phyloP scores from a whole-genome alignment of 2,329 filamentous ascomycete species.

The Aspergillus costaricaensis region DNA sequence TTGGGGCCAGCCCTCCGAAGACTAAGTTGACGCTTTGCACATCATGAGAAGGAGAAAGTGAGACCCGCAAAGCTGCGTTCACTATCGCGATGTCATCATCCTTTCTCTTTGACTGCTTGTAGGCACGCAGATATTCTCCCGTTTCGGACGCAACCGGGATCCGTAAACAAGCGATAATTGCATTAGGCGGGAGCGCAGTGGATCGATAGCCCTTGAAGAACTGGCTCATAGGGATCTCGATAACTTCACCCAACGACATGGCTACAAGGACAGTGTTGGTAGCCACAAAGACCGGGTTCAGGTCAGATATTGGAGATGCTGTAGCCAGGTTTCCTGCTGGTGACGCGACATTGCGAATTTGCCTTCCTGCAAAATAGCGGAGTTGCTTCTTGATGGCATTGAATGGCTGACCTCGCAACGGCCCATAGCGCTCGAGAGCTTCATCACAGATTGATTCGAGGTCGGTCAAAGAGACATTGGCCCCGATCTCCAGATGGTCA shows the following conservation, averaged over 20 bases:
- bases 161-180: conserved; percentile 82
- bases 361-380: conserved; percentile 88
- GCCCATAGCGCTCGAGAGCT: conserved; percentile 77
- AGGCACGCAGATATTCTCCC: conserved; percentile 82
- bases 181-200: conserved; percentile 78
- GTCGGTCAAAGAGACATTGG: conserved; percentile 89
- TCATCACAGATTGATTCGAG: conserved; percentile 81
- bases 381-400: conserved; percentile 91
- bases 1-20: conserved; percentile 93
- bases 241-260: conserved; percentile 71
- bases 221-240: conserved; percentile 83
- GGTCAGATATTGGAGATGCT: conserved; percentile 91
- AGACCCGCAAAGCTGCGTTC: conserved; percentile 78
- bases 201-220: conserved; percentile 92
- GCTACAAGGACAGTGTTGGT: conserved; percentile 80
- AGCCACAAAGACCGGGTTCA: conserved; percentile 92
- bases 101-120: conserved; percentile 96
- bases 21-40: conserved; percentile 78
- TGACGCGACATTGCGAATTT: conserved; percentile 97
- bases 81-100: conserved; percentile 99
- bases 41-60: conserved; percentile 66
- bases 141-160: conserved; percentile 75
- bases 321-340: conserved; percentile 93
- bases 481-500: conserved; percentile 85
- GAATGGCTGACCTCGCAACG: conserved; percentile 73